phyloP scores from a whole-genome alignment of 225 moss, liverwort and hornwort species.

The Thuidium tamariscinum region DNA sequence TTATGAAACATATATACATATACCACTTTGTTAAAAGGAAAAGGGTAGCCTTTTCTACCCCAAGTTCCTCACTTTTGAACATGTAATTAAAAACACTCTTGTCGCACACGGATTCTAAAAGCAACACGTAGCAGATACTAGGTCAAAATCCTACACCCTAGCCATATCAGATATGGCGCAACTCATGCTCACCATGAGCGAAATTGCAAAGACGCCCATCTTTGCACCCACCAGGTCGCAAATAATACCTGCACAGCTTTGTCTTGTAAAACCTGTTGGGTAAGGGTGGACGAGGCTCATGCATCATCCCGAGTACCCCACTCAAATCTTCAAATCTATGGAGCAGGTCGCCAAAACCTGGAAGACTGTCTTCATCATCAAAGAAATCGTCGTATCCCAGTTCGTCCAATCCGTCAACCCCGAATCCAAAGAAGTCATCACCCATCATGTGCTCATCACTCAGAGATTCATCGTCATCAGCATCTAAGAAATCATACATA shows the following conservation, averaged over 20 bases:
- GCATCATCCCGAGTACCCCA: not conserved
- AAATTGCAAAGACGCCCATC: slow-evolving; percentile 36
- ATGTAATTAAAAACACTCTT: not conserved
- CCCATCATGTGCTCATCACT: slow-evolving; percentile 17
- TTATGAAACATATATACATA: slow-evolving; percentile 19
- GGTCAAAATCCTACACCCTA: not conserved
- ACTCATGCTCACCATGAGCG: slow-evolving; percentile 66
- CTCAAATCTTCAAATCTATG: slow-evolving; percentile 2
- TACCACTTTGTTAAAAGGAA: slow-evolving; percentile 6
- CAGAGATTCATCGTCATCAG: slow-evolving; percentile 13
- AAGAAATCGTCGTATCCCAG: slow-evolving; percentile 19
- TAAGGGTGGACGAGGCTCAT: slow-evolving; percentile 8
- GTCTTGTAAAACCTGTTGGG: slow-evolving; percentile 35
- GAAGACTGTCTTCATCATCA: slow-evolving; percentile 10
- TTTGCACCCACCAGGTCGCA: slow-evolving; percentile 33
- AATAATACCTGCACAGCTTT: slow-evolving; percentile 55
- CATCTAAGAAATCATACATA: slow-evolving; percentile 10
- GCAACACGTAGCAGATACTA: slow-evolving; percentile 4
- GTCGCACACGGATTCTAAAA: not conserved
- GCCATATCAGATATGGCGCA: slow-evolving; percentile 24
- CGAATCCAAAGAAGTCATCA: slow-evolving; percentile 15
- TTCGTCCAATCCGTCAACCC: slow-evolving; percentile 11
- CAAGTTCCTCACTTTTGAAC: slow-evolving; percentile 4
- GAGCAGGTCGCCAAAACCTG: slow-evolving; percentile 6
- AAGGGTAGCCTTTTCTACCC: slow-evolving; percentile 9